Percentiles rank a stretch among this genome's conserved stretches.
These are phyloP conservation scores for Trichoderma asperelloides DNA, from an alignment of 495 filamentous ascomycete species.

Conservation along the genomic window DNA sequence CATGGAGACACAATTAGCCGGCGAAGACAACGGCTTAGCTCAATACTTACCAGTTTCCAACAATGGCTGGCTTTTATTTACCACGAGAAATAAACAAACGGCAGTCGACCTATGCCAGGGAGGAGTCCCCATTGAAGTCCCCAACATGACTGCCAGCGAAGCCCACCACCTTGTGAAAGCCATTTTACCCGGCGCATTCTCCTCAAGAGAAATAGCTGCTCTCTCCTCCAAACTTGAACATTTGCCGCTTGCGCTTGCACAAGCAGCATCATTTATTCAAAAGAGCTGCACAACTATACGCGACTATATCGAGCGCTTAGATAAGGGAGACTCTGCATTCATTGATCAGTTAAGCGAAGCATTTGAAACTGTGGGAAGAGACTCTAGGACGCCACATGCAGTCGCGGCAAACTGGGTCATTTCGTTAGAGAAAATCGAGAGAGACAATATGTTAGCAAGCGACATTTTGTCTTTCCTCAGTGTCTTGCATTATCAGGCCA, in stretches of 20 bases:
- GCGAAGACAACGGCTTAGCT: conserved; percentile 12
- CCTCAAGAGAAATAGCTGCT: conserved; percentile 1
- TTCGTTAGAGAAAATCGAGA: conserved; percentile 33
- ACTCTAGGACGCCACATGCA: conserved; percentile 24
- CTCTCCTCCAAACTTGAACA: conserved; percentile 31
- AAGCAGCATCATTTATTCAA: conserved; percentile 43
- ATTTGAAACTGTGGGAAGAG: conserved; percentile 20
- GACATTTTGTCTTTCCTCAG: conserved; percentile 36
- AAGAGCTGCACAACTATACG: conserved; percentile 24
- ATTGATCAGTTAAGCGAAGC: conserved; percentile 20
- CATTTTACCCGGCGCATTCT: conserved; percentile 9
- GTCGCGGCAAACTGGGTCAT: conserved; percentile 30
- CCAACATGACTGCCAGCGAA: conserved; percentile 26
- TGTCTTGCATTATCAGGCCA: conserved; percentile 33
- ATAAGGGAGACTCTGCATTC: conserved; percentile 18
- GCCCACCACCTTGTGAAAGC: conserved; percentile 16
- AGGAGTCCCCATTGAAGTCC: conserved; percentile 16
- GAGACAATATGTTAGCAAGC: conserved; percentile 26
- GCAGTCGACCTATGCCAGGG: conserved; percentile 20
- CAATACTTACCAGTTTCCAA: conserved; percentile 28
- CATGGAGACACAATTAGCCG: not conserved
- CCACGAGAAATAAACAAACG: conserved; percentile 28
- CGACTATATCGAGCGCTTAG: conserved; percentile 27
- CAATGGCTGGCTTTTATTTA: conserved; percentile 27
- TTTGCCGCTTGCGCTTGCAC: conserved; percentile 40